phyloP scores from a whole-genome alignment of 1,284 basidiomycete species.

The Malassezia sympodialis region DNA sequence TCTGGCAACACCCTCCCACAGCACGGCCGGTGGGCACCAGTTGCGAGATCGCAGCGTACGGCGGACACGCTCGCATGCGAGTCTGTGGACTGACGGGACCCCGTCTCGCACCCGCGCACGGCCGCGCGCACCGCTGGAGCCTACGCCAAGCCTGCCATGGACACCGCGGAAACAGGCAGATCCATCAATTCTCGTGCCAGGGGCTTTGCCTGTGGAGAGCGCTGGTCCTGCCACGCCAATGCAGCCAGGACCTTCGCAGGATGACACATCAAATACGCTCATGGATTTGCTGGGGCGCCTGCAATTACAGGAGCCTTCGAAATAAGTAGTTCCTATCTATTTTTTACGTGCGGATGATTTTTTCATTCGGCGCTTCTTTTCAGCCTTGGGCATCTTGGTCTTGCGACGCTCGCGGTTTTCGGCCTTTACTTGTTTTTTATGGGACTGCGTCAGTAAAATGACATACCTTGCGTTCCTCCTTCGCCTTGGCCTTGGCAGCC shows the following conservation, averaged over 20 bases:
- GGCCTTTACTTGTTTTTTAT: constrained; percentile 32
- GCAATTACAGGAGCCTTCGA: neutral
- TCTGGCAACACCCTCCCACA: constrained; percentile 5
- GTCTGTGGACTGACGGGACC: constrained; percentile 5
- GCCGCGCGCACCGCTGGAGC: neutral
- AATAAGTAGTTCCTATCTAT: neutral
- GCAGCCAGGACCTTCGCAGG: neutral
- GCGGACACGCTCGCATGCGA: constrained; percentile 6
- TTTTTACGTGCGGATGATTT: constrained; percentile 28
- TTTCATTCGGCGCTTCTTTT: constrained; percentile 39
- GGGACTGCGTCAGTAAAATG: constrained; percentile 16
- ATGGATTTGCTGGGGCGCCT: neutral
- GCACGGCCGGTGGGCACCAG: constrained; percentile 6
- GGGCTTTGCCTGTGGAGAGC: constrained; percentile 14
- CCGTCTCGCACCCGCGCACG: neutral
- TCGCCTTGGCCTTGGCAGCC: constrained; percentile 19
- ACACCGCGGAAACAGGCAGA: neutral
- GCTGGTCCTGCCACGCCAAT: constrained; percentile 1
- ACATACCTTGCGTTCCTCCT: constrained; percentile 22
- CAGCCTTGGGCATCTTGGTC: constrained; percentile 45
- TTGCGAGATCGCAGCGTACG: constrained; percentile 15
- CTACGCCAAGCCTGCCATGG: neutral
- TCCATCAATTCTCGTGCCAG: constrained; percentile 2
- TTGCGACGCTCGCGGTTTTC: constrained; percentile 39
- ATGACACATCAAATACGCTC: neutral